Evolutionary conservation across 306 rosid genomes (phyloP).

Genomic region (Lablab purpureus): DNA sequence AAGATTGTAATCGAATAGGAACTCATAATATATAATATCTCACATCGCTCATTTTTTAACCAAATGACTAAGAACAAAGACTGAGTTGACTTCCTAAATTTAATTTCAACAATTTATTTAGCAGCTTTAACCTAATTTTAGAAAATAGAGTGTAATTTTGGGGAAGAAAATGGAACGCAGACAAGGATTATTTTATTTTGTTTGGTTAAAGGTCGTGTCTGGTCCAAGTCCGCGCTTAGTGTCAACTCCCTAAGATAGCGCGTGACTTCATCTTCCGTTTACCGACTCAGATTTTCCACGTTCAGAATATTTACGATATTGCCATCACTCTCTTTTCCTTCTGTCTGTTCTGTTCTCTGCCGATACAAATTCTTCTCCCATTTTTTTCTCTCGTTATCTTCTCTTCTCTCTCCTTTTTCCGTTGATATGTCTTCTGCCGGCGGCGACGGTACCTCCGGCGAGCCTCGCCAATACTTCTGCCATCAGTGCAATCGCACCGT

Average conservation of each 20-base stretch:
- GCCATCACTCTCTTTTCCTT: background rate
- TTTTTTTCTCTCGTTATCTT: slow-evolving; percentile 23
- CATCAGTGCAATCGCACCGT: slow-evolving; percentile 73
- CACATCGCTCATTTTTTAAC: no score
- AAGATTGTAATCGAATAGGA: no score
- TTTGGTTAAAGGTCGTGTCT: slow-evolving; percentile 7
- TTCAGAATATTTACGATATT: slow-evolving; percentile 32
- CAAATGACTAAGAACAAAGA: no score
- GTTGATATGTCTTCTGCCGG: slow-evolving; percentile 75
- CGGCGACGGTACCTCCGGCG: slow-evolving; percentile 42
- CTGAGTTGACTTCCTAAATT: no score
- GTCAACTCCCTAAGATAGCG: slow-evolving; percentile 26
- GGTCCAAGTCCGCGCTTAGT: slow-evolving; percentile 24
- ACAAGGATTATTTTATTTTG: no score
- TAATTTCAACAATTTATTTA: no score
- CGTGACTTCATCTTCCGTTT: slow-evolving; percentile 7
- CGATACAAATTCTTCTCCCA: background rate
- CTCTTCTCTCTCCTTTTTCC: slow-evolving; percentile 23
- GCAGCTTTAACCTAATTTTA: background rate
- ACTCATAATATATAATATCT: no score
- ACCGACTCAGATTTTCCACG: slow-evolving; percentile 2
- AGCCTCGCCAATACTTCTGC: slow-evolving; percentile 73
- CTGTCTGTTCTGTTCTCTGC: background rate
- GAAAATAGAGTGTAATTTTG: background rate
- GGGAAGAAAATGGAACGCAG: background rate